A percentile compares a stretch with the other conserved stretches of the same genome.
Conservation (phyloP, 2,329 filamentous ascomycete genomes). For the Metarhizium rileyi region DNA sequence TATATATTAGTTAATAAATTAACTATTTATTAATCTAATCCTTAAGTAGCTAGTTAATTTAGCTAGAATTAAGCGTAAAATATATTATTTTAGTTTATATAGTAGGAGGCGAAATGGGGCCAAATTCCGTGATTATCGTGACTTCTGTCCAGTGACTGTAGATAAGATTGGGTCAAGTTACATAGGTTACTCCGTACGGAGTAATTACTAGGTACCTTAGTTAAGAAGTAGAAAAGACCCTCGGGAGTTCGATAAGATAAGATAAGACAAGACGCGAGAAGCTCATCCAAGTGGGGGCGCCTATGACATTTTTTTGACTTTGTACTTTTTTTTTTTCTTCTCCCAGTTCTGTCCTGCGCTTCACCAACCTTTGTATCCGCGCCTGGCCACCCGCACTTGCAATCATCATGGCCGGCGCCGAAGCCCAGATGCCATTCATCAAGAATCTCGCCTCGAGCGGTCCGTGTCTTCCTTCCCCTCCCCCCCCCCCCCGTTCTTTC, state of each 20-base stretch:
- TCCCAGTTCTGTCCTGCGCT: too few relatives aligned
- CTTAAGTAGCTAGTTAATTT: too few relatives aligned
- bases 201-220: too few relatives aligned
- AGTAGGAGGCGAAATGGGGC: not conserved
- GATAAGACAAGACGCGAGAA: not conserved
- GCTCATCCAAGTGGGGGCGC: too few relatives aligned
- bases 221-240: too few relatives aligned
- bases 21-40: not conserved
- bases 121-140: not conserved
- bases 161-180: too few relatives aligned
- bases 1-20: not conserved
- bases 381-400: too few relatives aligned
- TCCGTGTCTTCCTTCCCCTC: constrained; percentile 32
- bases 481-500: constrained; percentile 2
- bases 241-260: not conserved
- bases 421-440: constrained; percentile 59
- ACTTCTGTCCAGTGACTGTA: constrained; percentile 2
- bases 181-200: too few relatives aligned
- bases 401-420: constrained; percentile 2
- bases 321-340: too few relatives aligned
- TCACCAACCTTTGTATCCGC: too few relatives aligned
- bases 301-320: not conserved
- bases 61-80: not conserved
- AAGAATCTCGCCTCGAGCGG: constrained; percentile 78
- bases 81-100: not conserved